Base-by-base conservation (phyloP, 2,329 filamentous ascomycete species). In the Scedosporium apiospermum region DNA sequence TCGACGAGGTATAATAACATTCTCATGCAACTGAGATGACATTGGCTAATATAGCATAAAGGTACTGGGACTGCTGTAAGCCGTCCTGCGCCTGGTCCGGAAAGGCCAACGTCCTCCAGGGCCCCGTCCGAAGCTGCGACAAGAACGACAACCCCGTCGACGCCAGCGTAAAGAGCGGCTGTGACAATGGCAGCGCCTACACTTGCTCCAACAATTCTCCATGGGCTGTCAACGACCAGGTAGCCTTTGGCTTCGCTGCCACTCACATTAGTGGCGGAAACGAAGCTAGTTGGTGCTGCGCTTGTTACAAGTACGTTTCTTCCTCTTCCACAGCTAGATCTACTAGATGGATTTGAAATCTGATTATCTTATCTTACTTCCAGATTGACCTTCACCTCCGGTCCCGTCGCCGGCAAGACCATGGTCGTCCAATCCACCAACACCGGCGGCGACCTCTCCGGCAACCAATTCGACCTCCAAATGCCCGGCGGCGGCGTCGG, bases 31-130 rank as follows among this genome's bases (percentile, higher is more conserved):
- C 34, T 12, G 10, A 21, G 46, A 51, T 51, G 46, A 51, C 7
- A 23, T 3, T 18, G 6, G 12, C 51, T 57, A 30, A 30, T 27
- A 7, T 57, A 38, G 10, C 10, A 27, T 3, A 26, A 6, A 60
- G 80, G 63, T 82, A 82, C 70, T 82, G 82, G 81, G 87, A 89
- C 71, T 89, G 87, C 76, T 89, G 87, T 76, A 90, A 90, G 77
- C 82, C 86, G 26, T 86, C 84, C 26, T 89, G 86, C 71, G 78
- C 78, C 3, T 84, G 85, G 86, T 70, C 76, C 16, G 78, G 73
- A 61, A 88, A 88, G 71, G 83, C 81, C 16, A 65, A 76, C 46
- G 77, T 85, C 70, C 74, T 72, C 64, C 69, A 70, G 59, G 60
- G 67, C 21, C 80, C 83, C n/a, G 80, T 85, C 49, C 73, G 74